Conservation (phyloP, 805 yeast species). For the Ogataea allantospora region DNA sequence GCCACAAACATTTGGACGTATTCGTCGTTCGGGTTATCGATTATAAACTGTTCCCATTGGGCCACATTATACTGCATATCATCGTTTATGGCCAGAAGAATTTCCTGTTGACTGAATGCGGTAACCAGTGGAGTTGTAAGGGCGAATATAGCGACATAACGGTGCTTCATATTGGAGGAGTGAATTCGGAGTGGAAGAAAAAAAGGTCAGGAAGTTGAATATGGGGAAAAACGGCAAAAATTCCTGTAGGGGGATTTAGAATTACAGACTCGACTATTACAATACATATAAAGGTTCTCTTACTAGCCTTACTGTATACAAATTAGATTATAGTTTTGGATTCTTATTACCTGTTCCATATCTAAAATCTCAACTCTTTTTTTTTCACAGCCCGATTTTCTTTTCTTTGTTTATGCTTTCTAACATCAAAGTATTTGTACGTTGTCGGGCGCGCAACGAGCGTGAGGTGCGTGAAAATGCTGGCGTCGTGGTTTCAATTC, state of each 20-base stretch:
- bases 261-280: too few species aligned
- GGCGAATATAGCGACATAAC: neutral
- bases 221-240: neutral
- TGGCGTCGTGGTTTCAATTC: conserved; percentile 57
- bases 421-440: conserved; percentile 60
- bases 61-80: conserved; percentile 15
- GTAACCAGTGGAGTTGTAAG: conserved; percentile 1
- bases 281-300: too few species aligned
- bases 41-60: conserved; percentile 12
- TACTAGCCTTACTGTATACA: too few species aligned
- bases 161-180: too few species aligned
- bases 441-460: conserved; percentile 61
- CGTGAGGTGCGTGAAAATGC: conserved; percentile 58
- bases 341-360: neutral
- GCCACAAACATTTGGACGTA: conserved; percentile 7
- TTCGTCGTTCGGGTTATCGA: conserved; percentile 7
- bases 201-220: neutral
- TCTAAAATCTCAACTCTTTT: neutral
- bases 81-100: conserved; percentile 12
- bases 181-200: neutral
- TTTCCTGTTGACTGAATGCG: conserved; percentile 9
- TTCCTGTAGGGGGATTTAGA: too few species aligned
- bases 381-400: conserved; percentile 4
- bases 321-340: too few species aligned
- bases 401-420: conserved; percentile 9